Percentiles rank a stretch among this genome's conserved stretches.
Evolutionary conservation across 2,329 filamentous ascomycete genomes (phyloP).

Genomic region (Plenodomus biglobosus): DNA sequence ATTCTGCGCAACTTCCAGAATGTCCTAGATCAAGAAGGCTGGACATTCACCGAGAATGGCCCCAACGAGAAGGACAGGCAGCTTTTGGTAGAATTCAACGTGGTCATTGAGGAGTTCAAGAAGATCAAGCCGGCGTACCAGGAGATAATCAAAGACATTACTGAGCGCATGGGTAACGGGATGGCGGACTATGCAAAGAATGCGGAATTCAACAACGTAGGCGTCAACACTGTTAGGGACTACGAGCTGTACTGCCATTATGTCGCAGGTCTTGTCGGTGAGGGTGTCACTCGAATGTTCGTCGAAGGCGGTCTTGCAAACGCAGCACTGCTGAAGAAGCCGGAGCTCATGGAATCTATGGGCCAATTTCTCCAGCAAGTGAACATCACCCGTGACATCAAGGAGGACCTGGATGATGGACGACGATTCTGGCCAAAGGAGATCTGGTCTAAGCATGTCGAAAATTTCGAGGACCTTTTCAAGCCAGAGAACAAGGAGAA

Average conservation of each 20-base stretch:
- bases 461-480: constrained; percentile 87
- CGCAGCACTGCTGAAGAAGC: constrained; percentile 74
- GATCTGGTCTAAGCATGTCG: constrained; percentile 95
- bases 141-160: constrained; percentile 88
- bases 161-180: constrained; percentile 91
- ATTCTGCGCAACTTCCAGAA: constrained; percentile 80
- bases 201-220: constrained; percentile 75
- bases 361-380: constrained; percentile 97
- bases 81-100: constrained; percentile 87
- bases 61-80: constrained; percentile 93
- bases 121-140: constrained; percentile 83
- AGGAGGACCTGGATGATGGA: constrained; percentile 84
- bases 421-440: constrained; percentile 93
- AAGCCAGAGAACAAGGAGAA: constrained; percentile 74
- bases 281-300: constrained; percentile 87
- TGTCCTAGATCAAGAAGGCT: constrained; percentile 78
- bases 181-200: constrained; percentile 96
- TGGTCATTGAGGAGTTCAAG: constrained; percentile 82
- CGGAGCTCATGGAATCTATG: constrained; percentile 89
- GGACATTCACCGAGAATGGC: constrained; percentile 84
- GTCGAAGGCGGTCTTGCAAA: constrained; percentile 86
- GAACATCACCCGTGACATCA: constrained; percentile 96
- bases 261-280: constrained; percentile 96
- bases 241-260: constrained; percentile 99
- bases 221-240: constrained; percentile 79